A percentile compares a stretch with the other conserved stretches of the same genome.
These are phyloP conservation scores for Aspergillus ochraceus DNA, from an alignment of 2,329 filamentous ascomycete genomes.

Conservation along the genomic window DNA sequence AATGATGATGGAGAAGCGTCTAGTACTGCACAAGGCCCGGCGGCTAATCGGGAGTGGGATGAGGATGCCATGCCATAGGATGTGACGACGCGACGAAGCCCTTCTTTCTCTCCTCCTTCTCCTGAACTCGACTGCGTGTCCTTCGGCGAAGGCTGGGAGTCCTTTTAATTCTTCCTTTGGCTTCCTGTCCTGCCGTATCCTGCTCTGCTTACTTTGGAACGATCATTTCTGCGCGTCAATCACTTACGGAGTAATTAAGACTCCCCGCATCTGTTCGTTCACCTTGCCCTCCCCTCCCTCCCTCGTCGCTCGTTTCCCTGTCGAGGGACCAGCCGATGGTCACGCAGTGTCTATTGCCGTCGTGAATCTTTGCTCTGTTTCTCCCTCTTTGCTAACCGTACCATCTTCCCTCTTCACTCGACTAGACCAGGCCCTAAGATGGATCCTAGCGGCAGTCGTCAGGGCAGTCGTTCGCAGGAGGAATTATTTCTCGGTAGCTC, in stretches of 20 bases:
- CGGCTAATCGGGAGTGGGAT: conserved; percentile 12
- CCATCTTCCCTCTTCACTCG: background rate
- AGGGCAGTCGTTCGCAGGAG: conserved; percentile 74
- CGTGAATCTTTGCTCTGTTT: background rate
- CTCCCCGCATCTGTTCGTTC: background rate
- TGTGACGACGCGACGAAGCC: background rate
- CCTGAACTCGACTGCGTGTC: background rate
- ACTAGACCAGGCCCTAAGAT: conserved; percentile 27
- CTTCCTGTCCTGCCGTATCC: background rate
- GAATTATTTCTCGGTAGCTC: conserved; percentile 67
- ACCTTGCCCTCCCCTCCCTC: background rate
- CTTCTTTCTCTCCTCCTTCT: conserved; percentile 1
- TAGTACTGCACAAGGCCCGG: conserved; percentile 13
- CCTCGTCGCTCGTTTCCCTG: too few species aligned
- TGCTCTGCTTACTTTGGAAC: background rate
- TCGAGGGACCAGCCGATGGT: too few species aligned
- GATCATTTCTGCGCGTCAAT: background rate
- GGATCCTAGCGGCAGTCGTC: conserved; percentile 49
- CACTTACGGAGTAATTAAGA: background rate
- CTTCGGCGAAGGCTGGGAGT: background rate
- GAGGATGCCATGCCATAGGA: background rate
- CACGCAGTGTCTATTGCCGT: too few species aligned
- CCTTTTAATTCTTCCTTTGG: background rate
- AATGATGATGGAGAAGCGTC: conserved; percentile 14
- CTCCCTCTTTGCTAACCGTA: background rate